Evolutionary conservation across 129 eudicot genomes (phyloP).

Genomic region (Lactuca sativa): DNA sequence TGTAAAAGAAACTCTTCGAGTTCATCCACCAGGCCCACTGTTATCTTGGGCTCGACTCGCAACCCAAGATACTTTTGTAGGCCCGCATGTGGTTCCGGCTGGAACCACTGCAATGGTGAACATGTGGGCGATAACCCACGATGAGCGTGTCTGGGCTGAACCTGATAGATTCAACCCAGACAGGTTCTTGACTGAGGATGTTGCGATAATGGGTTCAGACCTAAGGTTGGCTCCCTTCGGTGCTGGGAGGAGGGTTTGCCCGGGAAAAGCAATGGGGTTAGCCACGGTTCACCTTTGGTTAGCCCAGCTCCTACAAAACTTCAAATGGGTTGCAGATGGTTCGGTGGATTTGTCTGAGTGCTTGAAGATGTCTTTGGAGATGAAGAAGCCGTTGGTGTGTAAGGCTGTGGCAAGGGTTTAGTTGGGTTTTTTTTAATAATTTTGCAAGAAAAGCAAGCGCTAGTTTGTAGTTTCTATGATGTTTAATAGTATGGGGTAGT

Average conservation of each 20-base stretch:
- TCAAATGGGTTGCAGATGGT: constrained; percentile 57
- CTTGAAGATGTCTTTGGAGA: constrained; percentile 89
- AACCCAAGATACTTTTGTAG: constrained; percentile 71
- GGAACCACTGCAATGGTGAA: constrained; percentile 98
- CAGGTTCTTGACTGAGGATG: constrained; percentile 60
- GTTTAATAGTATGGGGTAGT: constrained; percentile 13
- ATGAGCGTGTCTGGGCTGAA: constrained; percentile 56
- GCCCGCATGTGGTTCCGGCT: constrained; percentile 67
- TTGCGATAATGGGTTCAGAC: constrained; percentile 86
- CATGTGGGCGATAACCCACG: constrained; percentile 98
- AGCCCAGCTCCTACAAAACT: constrained; percentile 73
- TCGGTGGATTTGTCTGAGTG: constrained; percentile 73
- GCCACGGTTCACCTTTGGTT: constrained; percentile 87
- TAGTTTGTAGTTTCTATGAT: constrained; percentile 11
- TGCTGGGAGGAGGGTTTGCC: constrained; percentile 97
- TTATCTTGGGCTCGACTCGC: constrained; percentile 97
- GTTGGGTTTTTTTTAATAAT: constrained; percentile 15
- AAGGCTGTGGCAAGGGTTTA: constrained; percentile 62
- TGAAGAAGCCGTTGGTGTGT: constrained; percentile 84
- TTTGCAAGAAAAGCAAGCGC: not conserved
- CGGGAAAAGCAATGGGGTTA: constrained; percentile 87
- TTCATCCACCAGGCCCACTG: constrained; percentile 97
- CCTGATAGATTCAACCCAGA: constrained; percentile 65
- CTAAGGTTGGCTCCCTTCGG: constrained; percentile 92
- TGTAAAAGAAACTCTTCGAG: constrained; percentile 75